Conservation (phyloP, 139 green algal species). For the Pleodorina starrii region DNA sequence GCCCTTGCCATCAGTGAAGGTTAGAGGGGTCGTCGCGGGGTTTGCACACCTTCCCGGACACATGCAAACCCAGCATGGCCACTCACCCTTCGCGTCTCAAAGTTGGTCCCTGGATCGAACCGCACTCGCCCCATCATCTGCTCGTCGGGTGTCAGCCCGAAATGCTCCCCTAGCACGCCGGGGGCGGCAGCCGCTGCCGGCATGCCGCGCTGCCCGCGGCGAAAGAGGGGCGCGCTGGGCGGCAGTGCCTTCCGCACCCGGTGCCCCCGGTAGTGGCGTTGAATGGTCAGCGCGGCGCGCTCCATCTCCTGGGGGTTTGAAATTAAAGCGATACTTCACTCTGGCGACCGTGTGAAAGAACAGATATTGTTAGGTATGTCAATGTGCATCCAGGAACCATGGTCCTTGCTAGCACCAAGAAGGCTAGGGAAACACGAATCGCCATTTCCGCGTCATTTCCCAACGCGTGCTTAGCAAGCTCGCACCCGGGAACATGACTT, state of each 20-base stretch:
- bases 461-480: too few relatives aligned
- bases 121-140: conserved; percentile 30
- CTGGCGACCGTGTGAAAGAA: too few relatives aligned
- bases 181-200: not conserved
- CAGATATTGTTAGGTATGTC: too few relatives aligned
- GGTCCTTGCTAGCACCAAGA: too few relatives aligned
- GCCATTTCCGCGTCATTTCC: too few relatives aligned
- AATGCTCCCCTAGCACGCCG: not conserved
- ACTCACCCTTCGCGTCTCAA: conserved; percentile 15
- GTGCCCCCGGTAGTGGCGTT: conserved; percentile 55
- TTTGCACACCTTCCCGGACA: too few relatives aligned
- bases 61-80: not conserved
- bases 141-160: conserved; percentile 27
- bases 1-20: too few relatives aligned
- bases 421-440: too few relatives aligned
- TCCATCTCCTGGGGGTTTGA: conserved; percentile 51
- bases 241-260: conserved; percentile 26
- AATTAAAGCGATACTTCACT: too few relatives aligned
- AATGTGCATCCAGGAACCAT: too few relatives aligned
- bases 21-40: too few relatives aligned
- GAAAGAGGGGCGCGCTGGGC: not conserved
- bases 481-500: too few relatives aligned
- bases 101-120: conserved; percentile 1
- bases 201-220: not conserved
- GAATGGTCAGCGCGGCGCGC: conserved; percentile 52